Conservation (phyloP, 148 eudicot species). For the Chenopodium suecicum region DNA sequence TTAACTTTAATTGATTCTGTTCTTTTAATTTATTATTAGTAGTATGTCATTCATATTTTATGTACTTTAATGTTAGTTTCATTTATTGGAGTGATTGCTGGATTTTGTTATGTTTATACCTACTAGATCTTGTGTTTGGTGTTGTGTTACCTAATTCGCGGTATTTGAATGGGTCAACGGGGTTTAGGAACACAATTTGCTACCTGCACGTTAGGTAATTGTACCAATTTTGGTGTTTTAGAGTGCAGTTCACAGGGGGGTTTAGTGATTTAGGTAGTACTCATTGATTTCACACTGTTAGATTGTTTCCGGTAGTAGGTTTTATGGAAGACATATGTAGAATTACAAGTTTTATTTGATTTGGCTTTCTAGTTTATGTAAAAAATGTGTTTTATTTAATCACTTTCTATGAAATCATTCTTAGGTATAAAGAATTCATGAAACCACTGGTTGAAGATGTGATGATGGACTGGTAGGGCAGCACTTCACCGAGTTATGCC, state of each 20-base stretch:
- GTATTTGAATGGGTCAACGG: too few relatives aligned
- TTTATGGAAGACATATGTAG: background rate
- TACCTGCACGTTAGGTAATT: background rate
- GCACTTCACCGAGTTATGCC: background rate
- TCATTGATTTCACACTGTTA: background rate
- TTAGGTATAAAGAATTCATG: background rate
- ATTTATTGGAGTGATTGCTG: background rate
- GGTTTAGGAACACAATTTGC: too few relatives aligned
- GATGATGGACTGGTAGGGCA: background rate
- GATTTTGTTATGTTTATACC: background rate
- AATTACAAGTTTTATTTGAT: background rate
- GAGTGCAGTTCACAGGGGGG: background rate
- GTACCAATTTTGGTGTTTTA: background rate
- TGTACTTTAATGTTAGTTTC: background rate
- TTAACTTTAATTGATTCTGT: slow-evolving; percentile 20
- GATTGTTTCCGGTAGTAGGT: background rate
- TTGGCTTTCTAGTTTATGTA: background rate
- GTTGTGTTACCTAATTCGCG: background rate
- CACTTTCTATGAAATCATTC: background rate
- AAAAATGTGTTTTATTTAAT: background rate
- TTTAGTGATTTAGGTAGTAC: background rate
- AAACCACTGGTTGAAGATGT: too few relatives aligned
- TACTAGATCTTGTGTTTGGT: background rate
- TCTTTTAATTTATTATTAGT: background rate
- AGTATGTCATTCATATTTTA: slow-evolving; percentile 9